Conservation (phyloP, 441 rosid genomes). For the Gossypium schwendimanii region DNA sequence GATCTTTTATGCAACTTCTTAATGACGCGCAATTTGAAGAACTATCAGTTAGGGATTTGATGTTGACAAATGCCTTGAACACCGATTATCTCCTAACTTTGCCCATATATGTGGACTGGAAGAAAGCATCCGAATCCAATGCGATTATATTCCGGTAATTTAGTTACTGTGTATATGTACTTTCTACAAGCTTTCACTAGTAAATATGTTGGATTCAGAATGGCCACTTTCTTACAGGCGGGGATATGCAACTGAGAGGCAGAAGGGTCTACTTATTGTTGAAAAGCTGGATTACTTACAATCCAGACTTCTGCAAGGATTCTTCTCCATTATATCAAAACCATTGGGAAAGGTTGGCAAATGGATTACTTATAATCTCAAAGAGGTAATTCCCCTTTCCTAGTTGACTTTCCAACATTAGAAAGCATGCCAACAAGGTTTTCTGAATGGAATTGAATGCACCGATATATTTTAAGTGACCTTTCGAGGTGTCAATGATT, state of each 20-base stretch:
- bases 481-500: background rate
- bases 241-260: conserved; percentile 90
- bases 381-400: conserved; percentile 46
- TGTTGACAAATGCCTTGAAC: conserved; percentile 76
- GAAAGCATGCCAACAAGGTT: background rate
- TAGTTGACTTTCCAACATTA: background rate
- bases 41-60: conserved; percentile 81
- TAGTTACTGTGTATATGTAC: background rate
- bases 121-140: conserved; percentile 77
- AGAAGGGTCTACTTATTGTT: conserved; percentile 76
- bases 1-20: conserved; percentile 90
- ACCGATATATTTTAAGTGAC: background rate
- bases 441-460: background rate
- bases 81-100: conserved; percentile 88
- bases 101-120: conserved; percentile 92
- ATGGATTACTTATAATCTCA: conserved; percentile 31
- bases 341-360: conserved; percentile 67
- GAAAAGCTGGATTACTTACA: conserved; percentile 91
- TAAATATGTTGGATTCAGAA: background rate
- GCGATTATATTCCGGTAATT: conserved; percentile 79
- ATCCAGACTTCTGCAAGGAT: conserved; percentile 62
- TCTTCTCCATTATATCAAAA: conserved; percentile 60
- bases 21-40: conserved; percentile 80
- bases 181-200: conserved; percentile 2
- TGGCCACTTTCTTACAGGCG: conserved; percentile 46